Conservation (phyloP, 2,329 filamentous ascomycete genomes). For the Fusarium sp. region DNA sequence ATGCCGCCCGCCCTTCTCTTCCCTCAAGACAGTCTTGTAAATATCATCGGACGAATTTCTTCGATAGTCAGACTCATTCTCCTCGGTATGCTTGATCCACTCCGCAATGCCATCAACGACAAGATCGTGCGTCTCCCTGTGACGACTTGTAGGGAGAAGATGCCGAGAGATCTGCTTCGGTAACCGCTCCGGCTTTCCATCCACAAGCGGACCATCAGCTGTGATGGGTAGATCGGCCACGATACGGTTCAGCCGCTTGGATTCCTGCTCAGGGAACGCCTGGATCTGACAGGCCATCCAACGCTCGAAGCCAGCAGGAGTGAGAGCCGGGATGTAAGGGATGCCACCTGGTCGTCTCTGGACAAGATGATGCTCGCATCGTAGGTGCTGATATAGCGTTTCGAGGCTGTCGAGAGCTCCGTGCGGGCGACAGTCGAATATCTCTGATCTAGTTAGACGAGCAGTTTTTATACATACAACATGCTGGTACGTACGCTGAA, state of each 20-base stretch:
- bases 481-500: slow-evolving; percentile 62
- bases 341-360: slow-evolving; percentile 60
- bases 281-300: slow-evolving; percentile 79
- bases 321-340: slow-evolving; percentile 71
- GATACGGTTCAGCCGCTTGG: slow-evolving; percentile 72
- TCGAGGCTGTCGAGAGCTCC: slow-evolving; percentile 44
- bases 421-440: slow-evolving; percentile 58
- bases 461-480: no score
- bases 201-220: slow-evolving; percentile 62
- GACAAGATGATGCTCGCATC: slow-evolving; percentile 72
- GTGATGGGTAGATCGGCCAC: slow-evolving; percentile 75
- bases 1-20: slow-evolving; percentile 27
- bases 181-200: slow-evolving; percentile 74
- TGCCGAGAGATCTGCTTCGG: slow-evolving; percentile 81
- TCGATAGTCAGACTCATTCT: slow-evolving; percentile 25
- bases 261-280: slow-evolving; percentile 80
- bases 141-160: slow-evolving; percentile 70
- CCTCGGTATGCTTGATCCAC: slow-evolving; percentile 44
- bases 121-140: slow-evolving; percentile 65
- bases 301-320: slow-evolving; percentile 70
- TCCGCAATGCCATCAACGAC: slow-evolving; percentile 68
- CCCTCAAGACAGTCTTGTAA: slow-evolving; percentile 22
- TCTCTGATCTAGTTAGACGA: slow-evolving; percentile 49
- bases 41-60: slow-evolving; percentile 26
- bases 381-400: slow-evolving; percentile 63